Evolutionary conservation across 441 rosid species (phyloP).

Genomic region (Gossypium gossypioides): DNA sequence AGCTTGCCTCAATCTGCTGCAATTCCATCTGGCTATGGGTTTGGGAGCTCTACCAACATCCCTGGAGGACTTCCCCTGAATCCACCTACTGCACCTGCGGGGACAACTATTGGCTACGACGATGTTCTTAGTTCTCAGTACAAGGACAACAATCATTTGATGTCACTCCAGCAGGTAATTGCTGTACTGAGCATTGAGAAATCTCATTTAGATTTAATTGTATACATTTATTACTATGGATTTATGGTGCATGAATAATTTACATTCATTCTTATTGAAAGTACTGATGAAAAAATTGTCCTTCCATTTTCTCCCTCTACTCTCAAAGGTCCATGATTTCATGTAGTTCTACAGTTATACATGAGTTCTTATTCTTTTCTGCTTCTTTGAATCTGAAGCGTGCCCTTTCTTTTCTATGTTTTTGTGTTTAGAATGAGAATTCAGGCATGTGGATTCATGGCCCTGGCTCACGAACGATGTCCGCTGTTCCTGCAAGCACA

Average conservation of each 20-base stretch:
- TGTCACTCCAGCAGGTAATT: slow-evolving; percentile 78
- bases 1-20: slow-evolving; percentile 83
- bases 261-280: neutral
- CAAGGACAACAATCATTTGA: slow-evolving; percentile 64
- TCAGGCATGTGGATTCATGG: slow-evolving; percentile 89
- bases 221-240: neutral
- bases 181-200: neutral
- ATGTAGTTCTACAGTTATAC: neutral
- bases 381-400: neutral
- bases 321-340: neutral
- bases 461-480: slow-evolving; percentile 65
- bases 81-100: slow-evolving; percentile 57
- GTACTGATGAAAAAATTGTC: neutral
- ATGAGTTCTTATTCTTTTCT: neutral
- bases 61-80: slow-evolving; percentile 63
- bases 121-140: slow-evolving; percentile 77
- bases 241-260: neutral
- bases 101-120: slow-evolving; percentile 57
- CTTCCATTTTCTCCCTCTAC: neutral
- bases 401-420: neutral
- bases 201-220: neutral
- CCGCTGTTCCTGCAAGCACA: slow-evolving; percentile 62
- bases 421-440: slow-evolving; percentile 57
- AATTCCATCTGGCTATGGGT: slow-evolving; percentile 83
- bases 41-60: slow-evolving; percentile 60